phyloP scores from a whole-genome alignment of 352 stramenopile genomes.

The Phytophthora pluvialis region DNA sequence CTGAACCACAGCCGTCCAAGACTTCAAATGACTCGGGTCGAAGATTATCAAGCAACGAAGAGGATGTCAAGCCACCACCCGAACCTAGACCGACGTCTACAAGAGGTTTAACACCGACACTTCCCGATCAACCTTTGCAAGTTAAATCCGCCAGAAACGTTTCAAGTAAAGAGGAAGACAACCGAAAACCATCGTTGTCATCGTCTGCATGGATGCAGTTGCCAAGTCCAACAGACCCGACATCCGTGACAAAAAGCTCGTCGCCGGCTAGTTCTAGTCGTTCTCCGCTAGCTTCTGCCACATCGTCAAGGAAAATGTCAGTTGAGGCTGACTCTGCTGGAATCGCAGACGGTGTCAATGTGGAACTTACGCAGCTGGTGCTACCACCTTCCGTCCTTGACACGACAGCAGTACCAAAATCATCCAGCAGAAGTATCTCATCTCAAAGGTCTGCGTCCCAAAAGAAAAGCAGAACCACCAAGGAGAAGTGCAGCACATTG shows the following conservation, averaged over 20 bases:
- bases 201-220: constrained; percentile 12
- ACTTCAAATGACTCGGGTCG: background rate
- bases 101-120: background rate
- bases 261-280: background rate
- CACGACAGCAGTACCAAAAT: constrained; percentile 17
- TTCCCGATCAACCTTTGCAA: background rate
- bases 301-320: constrained; percentile 1
- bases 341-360: background rate
- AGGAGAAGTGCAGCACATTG: background rate
- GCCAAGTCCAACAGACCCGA: background rate
- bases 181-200: background rate
- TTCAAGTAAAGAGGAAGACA: background rate
- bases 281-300: background rate
- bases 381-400: constrained; percentile 7
- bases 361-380: background rate
- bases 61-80: background rate
- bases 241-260: background rate
- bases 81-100: background rate
- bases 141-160: background rate
- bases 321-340: background rate
- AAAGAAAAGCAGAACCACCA: constrained; percentile 20
- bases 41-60: background rate
- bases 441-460: constrained; percentile 11
- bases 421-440: constrained; percentile 15
- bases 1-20: background rate